A percentile compares a stretch with the other conserved stretches of the same genome.
These are phyloP conservation scores for Anastatica hierochuntica DNA, from an alignment of 345 rosid species.

Conservation along the genomic window DNA sequence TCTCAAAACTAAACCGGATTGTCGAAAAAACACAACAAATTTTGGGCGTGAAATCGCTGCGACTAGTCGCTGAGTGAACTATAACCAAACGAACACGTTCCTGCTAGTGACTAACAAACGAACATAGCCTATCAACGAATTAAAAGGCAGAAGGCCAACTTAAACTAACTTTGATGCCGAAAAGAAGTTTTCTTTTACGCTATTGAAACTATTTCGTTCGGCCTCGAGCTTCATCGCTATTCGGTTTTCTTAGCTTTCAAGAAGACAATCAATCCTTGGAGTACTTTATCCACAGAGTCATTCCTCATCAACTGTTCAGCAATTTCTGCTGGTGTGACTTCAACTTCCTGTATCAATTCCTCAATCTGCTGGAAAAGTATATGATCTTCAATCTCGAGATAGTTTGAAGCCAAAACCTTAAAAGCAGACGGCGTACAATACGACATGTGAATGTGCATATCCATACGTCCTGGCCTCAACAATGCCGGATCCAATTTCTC, in stretches of 20 bases:
- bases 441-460: slow-evolving; percentile 55
- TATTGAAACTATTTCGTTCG: too few relatives aligned
- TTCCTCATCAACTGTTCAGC: slow-evolving; percentile 41
- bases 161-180: too few relatives aligned
- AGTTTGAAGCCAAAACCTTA: slow-evolving; percentile 30
- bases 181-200: too few relatives aligned
- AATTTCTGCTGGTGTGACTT: slow-evolving; percentile 42
- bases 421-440: slow-evolving; percentile 38
- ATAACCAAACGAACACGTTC: too few relatives aligned
- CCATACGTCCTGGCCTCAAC: slow-evolving; percentile 65
- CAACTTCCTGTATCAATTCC: slow-evolving; percentile 1
- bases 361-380: slow-evolving; percentile 27
- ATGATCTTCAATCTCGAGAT: slow-evolving; percentile 27
- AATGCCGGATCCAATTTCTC: slow-evolving; percentile 56
- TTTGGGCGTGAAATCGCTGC: too few relatives aligned
- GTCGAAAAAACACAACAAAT: too few relatives aligned
- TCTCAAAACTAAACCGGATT: too few relatives aligned
- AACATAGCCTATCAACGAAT: too few relatives aligned
- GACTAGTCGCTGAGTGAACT: too few relatives aligned
- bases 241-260: slow-evolving; percentile 18
- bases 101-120: too few relatives aligned
- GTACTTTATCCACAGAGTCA: slow-evolving; percentile 24
- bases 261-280: slow-evolving; percentile 27
- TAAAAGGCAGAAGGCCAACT: too few relatives aligned
- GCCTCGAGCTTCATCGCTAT: too few relatives aligned